Percentiles rank a stretch among this genome's conserved stretches.
Conservation (phyloP, 2,329 filamentous ascomycete species). For the Cladosporium phlei region DNA sequence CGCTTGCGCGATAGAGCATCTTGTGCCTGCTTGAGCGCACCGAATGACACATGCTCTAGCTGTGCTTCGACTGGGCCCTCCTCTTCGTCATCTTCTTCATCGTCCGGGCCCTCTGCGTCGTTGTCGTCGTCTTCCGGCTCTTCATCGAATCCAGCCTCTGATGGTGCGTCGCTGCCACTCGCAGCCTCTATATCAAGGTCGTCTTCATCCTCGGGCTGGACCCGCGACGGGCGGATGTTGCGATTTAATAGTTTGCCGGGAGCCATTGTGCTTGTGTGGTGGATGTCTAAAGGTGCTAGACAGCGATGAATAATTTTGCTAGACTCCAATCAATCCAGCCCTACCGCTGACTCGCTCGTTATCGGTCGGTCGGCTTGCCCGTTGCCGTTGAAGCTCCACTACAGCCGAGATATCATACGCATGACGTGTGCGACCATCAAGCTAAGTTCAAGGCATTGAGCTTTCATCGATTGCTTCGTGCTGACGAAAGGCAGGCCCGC, state of each 20-base stretch:
- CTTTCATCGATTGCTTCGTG: too few species aligned
- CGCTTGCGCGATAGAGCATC: constrained; percentile 53
- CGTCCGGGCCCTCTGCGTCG: constrained; percentile 30
- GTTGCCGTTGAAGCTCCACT: neutral
- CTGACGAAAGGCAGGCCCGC: too few species aligned
- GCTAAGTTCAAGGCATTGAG: too few species aligned
- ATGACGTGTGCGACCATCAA: too few species aligned
- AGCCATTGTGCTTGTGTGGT: constrained; percentile 15
- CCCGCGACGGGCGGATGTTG: constrained; percentile 12
- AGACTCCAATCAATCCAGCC: neutral
- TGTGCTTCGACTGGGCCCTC: constrained; percentile 38
- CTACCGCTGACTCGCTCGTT: neutral
- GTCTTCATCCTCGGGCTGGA: constrained; percentile 12
- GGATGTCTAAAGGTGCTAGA: neutral
- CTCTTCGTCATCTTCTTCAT: constrained; percentile 36
- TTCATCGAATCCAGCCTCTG: constrained; percentile 14
- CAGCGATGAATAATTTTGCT: constrained; percentile 2
- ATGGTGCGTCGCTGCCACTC: constrained; percentile 18
- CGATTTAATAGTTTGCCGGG: constrained; percentile 15
- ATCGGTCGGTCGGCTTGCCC: neutral
- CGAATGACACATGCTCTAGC: constrained; percentile 70
- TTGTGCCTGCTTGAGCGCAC: constrained; percentile 83
- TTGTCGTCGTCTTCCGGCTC: constrained; percentile 27
- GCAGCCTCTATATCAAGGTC: constrained; percentile 8
- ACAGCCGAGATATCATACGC: too few species aligned